Conservation (phyloP, 2,329 filamentous ascomycete genomes). For the Dendryphion nanum region DNA sequence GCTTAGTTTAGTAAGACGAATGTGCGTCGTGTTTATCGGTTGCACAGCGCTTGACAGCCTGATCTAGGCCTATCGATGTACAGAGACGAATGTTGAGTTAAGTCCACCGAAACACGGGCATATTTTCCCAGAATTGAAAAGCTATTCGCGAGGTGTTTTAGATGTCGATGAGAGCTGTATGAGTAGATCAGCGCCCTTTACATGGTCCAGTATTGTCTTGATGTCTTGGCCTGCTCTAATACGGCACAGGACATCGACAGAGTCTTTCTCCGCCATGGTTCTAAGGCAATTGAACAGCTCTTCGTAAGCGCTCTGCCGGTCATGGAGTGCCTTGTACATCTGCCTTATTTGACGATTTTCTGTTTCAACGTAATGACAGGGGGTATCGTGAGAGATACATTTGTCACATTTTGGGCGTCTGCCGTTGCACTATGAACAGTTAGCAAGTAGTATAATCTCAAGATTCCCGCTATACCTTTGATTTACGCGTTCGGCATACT, state of each 20-base stretch:
- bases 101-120: too few species aligned
- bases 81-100: too few species aligned
- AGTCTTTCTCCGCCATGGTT: background rate
- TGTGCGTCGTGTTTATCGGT: too few species aligned
- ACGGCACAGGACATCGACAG: background rate
- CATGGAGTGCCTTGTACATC: background rate
- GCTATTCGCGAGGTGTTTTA: too few species aligned
- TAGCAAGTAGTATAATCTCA: too few species aligned
- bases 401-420: background rate
- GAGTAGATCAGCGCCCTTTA: constrained; percentile 1
- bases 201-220: background rate
- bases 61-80: too few species aligned
- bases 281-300: constrained; percentile 1
- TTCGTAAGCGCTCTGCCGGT: background rate
- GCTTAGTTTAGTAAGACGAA: too few species aligned
- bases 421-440: background rate
- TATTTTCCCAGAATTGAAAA: too few species aligned
- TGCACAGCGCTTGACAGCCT: too few species aligned
- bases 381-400: background rate
- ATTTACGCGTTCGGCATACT: too few species aligned
- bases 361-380: background rate
- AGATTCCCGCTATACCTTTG: too few species aligned
- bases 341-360: background rate
- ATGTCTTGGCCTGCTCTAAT: constrained; percentile 1
- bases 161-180: too few species aligned